phyloP scores from a whole-genome alignment of 2,329 filamentous ascomycete genomes.

The Penicillium verrucosum region DNA sequence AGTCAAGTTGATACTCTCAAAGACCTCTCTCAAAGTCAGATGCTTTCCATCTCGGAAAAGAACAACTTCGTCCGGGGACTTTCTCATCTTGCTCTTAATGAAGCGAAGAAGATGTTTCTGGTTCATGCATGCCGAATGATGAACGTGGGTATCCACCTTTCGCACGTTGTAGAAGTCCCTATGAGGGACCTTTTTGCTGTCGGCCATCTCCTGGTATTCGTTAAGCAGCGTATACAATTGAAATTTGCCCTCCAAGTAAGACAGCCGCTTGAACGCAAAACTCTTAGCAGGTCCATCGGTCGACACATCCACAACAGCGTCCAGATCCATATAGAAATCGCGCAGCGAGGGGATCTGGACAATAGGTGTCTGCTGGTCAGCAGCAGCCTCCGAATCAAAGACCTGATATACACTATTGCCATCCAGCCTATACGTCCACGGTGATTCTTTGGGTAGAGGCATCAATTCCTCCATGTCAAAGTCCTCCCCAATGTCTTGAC shows the following conservation, averaged over 20 bases:
- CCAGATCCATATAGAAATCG: constrained; percentile 94
- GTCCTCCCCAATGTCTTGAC: constrained; percentile 86
- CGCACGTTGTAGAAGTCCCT: constrained; percentile 98
- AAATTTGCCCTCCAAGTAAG: constrained; percentile 96
- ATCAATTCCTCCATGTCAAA: constrained; percentile 77
- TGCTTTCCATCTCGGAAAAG: constrained; percentile 89
- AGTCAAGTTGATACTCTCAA: constrained; percentile 94
- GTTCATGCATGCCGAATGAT: constrained; percentile 99
- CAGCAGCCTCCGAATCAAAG: constrained; percentile 66
- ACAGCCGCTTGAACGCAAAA: constrained; percentile 89
- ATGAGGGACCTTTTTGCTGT: constrained; percentile 96
- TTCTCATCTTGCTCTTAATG: constrained; percentile 99
- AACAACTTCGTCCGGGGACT: constrained; percentile 89
- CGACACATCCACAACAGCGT: constrained; percentile 80
- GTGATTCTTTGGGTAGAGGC: constrained; percentile 67
- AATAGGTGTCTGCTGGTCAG: constrained; percentile 64
- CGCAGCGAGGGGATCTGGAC: constrained; percentile 85
- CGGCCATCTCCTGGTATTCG: constrained; percentile 95
- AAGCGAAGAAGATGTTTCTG: constrained; percentile 97
- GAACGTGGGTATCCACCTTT: constrained; percentile 98
- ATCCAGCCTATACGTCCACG: constrained; percentile 76
- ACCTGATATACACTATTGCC: constrained; percentile 88
- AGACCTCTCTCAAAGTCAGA: constrained; percentile 86
- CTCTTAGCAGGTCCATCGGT: constrained; percentile 96
- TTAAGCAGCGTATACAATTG: constrained; percentile 91